phyloP scores from a whole-genome alignment of 108 stramenopile species.

The Aurantiochytrium sp. region DNA sequence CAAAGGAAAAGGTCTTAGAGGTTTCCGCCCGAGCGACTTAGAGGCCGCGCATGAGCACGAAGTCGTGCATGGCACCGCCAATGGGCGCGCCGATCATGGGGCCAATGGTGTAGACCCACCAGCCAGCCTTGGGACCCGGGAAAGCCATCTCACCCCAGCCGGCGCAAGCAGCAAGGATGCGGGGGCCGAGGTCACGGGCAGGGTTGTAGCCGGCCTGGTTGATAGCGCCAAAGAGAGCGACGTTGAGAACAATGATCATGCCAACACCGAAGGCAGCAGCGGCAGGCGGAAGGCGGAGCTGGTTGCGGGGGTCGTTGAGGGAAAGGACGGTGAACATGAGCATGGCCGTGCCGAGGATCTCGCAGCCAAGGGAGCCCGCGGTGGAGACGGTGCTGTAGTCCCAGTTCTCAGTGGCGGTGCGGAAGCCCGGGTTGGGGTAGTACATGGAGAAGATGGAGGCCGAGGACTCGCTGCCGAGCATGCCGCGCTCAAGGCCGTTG shows the following conservation, averaged over 20 bases:
- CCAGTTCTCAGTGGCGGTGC: neutral
- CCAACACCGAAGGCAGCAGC: constrained; percentile 51
- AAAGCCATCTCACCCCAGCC: constrained; percentile 44
- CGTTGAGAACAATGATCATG: constrained; percentile 40
- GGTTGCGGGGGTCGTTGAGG: constrained; percentile 45
- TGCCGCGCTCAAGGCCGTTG: constrained; percentile 20
- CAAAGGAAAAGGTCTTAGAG: no score
- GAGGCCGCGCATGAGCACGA: neutral
- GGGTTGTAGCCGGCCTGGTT: constrained; percentile 63
- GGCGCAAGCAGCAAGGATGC: constrained; percentile 51
- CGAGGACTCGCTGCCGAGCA: neutral
- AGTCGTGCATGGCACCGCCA: constrained; percentile 35
- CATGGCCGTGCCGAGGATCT: constrained; percentile 48
- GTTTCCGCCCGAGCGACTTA: neutral
- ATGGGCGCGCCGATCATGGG: constrained; percentile 54
- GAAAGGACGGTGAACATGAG: constrained; percentile 53
- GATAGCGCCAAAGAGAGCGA: constrained; percentile 49
- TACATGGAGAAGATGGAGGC: neutral
- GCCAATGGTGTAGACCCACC: constrained; percentile 55
- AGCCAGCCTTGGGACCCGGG: constrained; percentile 23
- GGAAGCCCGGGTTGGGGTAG: neutral
- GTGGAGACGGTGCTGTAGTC: neutral
- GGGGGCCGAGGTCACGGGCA: constrained; percentile 61
- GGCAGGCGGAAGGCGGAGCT: neutral
- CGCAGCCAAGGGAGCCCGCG: constrained; percentile 39